A percentile compares a stretch with the other conserved stretches of the same genome.
These are phyloP conservation scores for Xylariaceae sp. DNA, from an alignment of 2,329 filamentous ascomycete species.

Conservation along the genomic window DNA sequence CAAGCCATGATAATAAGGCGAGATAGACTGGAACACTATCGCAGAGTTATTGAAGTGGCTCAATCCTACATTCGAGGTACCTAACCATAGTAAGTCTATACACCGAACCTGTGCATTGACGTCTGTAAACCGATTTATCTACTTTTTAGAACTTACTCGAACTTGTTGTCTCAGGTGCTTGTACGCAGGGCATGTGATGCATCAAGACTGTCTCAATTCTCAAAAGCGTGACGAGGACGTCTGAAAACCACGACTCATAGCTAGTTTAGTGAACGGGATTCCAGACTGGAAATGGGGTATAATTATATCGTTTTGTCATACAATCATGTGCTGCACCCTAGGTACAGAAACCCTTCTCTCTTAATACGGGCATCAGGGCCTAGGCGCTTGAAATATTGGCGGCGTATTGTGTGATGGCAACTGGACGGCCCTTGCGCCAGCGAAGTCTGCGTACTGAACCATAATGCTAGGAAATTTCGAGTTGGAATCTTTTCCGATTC, in stretches of 20 bases:
- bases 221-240: no score
- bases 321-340: neutral
- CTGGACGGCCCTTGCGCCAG: neutral
- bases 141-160: no score
- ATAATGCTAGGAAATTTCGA: neutral
- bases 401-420: neutral
- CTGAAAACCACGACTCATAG: neutral
- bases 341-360: neutral
- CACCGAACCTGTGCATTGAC: no score
- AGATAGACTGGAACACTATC: no score
- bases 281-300: neutral
- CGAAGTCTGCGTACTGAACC: neutral
- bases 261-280: neutral
- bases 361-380: neutral
- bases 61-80: no score
- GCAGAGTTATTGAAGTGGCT: no score
- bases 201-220: no score
- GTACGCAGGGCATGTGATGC: no score
- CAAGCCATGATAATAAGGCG: no score
- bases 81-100: no score
- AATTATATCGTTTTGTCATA: neutral
- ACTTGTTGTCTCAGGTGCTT: no score
- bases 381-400: neutral
- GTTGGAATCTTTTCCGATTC: neutral
- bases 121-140: no score